phyloP scores from a whole-genome alignment of 2,329 filamentous ascomycete genomes.

The Pleomassaria siparia region DNA sequence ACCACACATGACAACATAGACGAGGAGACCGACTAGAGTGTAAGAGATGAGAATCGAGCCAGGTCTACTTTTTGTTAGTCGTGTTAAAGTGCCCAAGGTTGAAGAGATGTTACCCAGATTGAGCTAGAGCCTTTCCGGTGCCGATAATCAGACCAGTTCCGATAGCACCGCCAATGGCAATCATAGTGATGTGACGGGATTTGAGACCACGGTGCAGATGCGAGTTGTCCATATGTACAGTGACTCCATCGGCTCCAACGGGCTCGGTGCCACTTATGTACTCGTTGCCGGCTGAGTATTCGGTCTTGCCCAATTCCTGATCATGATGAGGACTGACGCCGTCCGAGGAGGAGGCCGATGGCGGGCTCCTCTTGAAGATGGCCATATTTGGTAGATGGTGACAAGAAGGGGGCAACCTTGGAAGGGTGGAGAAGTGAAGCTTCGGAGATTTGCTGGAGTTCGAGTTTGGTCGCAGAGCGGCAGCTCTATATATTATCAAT shows the following conservation, averaged over 20 bases:
- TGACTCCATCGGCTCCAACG: slow-evolving; percentile 25
- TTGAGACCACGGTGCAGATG: slow-evolving; percentile 56
- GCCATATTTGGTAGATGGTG: slow-evolving; percentile 22
- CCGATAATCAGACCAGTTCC: slow-evolving; percentile 74
- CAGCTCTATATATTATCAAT: slow-evolving; percentile 8
- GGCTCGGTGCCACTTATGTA: slow-evolving; percentile 20
- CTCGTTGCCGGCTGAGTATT: slow-evolving; percentile 26
- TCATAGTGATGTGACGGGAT: slow-evolving; percentile 61
- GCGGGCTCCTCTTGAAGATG: slow-evolving; percentile 29
- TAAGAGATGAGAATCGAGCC: slow-evolving; percentile 73
- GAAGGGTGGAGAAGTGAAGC: slow-evolving; percentile 6
- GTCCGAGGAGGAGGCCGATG: slow-evolving; percentile 22
- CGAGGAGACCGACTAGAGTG: slow-evolving; percentile 67
- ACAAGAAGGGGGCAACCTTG: slow-evolving; percentile 7
- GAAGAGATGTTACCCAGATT: slow-evolving; percentile 40
- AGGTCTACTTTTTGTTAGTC: slow-evolving; percentile 49
- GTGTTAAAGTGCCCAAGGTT: neutral
- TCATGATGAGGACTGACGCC: slow-evolving; percentile 30
- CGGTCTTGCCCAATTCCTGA: slow-evolving; percentile 18
- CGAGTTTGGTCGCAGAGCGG: slow-evolving; percentile 1
- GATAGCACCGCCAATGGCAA: slow-evolving; percentile 74
- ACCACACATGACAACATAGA: slow-evolving; percentile 79
- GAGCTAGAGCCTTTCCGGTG: slow-evolving; percentile 54
- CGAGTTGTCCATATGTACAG: slow-evolving; percentile 27
- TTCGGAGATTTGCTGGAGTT: neutral